Evolutionary conservation across 352 stramenopile species (phyloP).

Genomic region (Globisporangium alternatum): DNA sequence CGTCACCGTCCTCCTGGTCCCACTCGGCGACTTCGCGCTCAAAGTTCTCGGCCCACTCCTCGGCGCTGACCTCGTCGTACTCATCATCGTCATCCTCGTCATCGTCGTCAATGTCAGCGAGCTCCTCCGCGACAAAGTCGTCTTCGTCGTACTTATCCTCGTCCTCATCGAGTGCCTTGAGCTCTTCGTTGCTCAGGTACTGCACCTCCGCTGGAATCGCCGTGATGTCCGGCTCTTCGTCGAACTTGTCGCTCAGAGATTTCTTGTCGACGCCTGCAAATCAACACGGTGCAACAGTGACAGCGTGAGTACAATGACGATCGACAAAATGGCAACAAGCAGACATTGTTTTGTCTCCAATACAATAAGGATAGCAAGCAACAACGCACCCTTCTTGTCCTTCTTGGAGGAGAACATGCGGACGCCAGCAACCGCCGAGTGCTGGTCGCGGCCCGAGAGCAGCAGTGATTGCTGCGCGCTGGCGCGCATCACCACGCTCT

Average conservation of each 20-base stretch:
- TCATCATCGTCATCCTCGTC: conserved; percentile 37
- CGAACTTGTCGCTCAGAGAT: conserved; percentile 52
- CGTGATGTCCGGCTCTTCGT: conserved; percentile 42
- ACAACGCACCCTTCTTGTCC: conserved; percentile 42
- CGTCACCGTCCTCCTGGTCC: conserved; percentile 37
- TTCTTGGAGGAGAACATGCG: conserved; percentile 52
- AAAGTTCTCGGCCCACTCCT: conserved; percentile 67
- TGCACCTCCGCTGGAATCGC: conserved; percentile 60
- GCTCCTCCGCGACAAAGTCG: conserved; percentile 33
- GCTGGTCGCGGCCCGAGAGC: conserved; percentile 5
- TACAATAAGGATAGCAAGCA: not conserved
- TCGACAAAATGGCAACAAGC: too few species aligned
- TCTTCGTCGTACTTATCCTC: conserved; percentile 26
- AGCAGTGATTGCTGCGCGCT: conserved; percentile 19
- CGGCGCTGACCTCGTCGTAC: conserved; percentile 39
- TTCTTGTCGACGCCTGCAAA: conserved; percentile 39
- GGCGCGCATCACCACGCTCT: conserved; percentile 22
- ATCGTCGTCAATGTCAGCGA: conserved; percentile 23
- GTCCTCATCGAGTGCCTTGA: conserved; percentile 23
- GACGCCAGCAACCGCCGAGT: conserved; percentile 8
- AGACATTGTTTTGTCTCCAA: not conserved
- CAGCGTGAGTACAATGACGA: not conserved
- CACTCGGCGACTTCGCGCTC: conserved; percentile 58
- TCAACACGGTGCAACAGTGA: not conserved
- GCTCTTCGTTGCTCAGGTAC: conserved; percentile 49